Base-by-base conservation (phyloP, 2,329 filamentous ascomycete species). In the Monilinia aucupariae region DNA sequence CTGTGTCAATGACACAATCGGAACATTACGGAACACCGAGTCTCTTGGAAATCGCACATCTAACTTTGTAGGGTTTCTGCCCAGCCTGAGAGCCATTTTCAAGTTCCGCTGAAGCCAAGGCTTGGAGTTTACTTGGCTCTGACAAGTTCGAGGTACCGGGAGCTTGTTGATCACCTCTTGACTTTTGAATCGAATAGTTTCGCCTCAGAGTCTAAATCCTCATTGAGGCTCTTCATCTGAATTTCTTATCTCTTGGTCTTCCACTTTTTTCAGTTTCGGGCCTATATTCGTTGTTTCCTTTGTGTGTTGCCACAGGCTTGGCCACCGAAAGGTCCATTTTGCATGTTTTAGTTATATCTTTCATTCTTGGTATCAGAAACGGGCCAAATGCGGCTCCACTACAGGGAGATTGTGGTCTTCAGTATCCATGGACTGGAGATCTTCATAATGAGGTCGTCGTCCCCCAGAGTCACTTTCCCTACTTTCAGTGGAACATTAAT, bases 271-370 rank as follows among this genome's bases (percentile, higher is more conserved):
- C 32, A 5, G 59, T 56, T 62, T 62, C 59, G 59, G 53, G 32
- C 30, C 41, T 49, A 32, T 30, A 25, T 59, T 63, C 27, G 30
- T 45, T 47, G 61, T 59, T 63, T 63, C 61, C 53, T 50, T 25
- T 63, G 32, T 63, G 32, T 63, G 61, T 59, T 59, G 45, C 53
- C 53, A n/a, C 53, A 30, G 27, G 59, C 61, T 63, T 59, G 61
- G 61, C 61, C 30, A 37, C 58, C 3, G 13, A 50, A 27, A 20
- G 20, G 37, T 34, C 41, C 47, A 63, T 63, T 20, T 51, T 25
- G 47, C 39, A n/a, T 10, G 53, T 63, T 63, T 59, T 30, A 59
- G 25, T 51, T 58, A 34, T 43, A 27, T 25, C 34, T 25, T 49
- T 37, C 17, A n/a, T 32, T 49, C 59, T 62, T 62, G 61, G 61